Base-by-base conservation (phyloP, 2,329 filamentous ascomycete genomes). In the Neonectria magnoliae region DNA sequence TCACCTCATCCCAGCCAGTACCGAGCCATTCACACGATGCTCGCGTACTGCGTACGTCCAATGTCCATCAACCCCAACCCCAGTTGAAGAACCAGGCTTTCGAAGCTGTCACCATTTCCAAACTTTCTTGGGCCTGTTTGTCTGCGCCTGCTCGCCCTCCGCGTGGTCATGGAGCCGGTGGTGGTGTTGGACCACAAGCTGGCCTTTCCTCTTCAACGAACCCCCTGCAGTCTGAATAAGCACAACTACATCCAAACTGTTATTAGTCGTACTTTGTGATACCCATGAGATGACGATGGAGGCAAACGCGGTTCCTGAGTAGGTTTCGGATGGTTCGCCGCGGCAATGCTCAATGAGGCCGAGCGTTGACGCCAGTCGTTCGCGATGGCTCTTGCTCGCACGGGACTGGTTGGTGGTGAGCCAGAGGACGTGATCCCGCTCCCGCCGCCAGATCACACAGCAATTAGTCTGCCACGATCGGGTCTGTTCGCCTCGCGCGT, bases 301-400 rank as follows among this genome's bases (percentile, higher is more conserved):
- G 27, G 29, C 16, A 20, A 14, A 16, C 14, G 25, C 47, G 53
- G 56, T 55, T 20, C 18, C 16, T 22, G 48, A 64, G 57, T 45
- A 51, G 25, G 38, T 20, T 54, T 54, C 51, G 51, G 56, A 22
- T 66, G 53, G 54, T 50, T 41, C 57, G 67, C 68, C 67, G 63
- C 68, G 68, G 68, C 70, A 73, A 52, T 56, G 54, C 68, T 72
- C 57, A 67, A 67, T 57, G 27, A 62, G 68, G 67, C 44, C 60
- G 60, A 63, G 60, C 41, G 55, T 60, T 27, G 55, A 52, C 31
- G 29, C 47, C 50, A 58, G 55, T 41, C 22, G 48, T 52, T 55
- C 51, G 44, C 22, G 20, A 33, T 36, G 33, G 52, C 52, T 42
- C 29, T 45, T 38, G 11, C 20, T 45, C 27, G 22, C 55, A 38